Evolutionary conservation across 805 yeast species (phyloP).

Genomic region (Lachancea mirantina): DNA sequence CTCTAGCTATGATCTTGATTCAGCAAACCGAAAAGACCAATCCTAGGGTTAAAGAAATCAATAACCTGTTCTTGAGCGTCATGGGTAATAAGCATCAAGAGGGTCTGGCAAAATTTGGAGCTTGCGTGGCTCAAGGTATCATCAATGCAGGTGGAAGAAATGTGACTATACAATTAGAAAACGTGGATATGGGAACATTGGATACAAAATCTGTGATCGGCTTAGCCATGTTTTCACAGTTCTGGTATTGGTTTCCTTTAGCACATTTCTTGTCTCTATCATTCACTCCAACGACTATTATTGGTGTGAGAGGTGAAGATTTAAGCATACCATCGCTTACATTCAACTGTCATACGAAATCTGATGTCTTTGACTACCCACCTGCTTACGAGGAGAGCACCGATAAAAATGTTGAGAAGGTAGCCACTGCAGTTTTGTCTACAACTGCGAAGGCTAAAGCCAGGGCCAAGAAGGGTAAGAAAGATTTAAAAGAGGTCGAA

Average conservation of each 20-base stretch:
- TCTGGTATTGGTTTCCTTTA: constrained; percentile 98
- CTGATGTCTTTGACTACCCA: constrained; percentile 80
- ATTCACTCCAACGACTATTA: constrained; percentile 84
- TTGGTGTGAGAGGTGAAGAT: constrained; percentile 73
- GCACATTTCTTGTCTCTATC: constrained; percentile 89
- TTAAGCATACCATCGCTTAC: constrained; percentile 80
- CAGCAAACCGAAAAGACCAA: constrained; percentile 77
- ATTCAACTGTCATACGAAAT: constrained; percentile 72
- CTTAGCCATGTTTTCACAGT: constrained; percentile 78
- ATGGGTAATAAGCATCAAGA: constrained; percentile 87
- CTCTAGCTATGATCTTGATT: constrained; percentile 83
- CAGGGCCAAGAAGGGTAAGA: constrained; percentile 65
- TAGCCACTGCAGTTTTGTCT: constrained; percentile 87
- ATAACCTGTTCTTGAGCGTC: constrained; percentile 67
- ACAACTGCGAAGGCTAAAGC: constrained; percentile 93
- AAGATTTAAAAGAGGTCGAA: constrained; percentile 37
- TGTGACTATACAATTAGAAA: constrained; percentile 87
- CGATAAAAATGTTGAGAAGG: constrained; percentile 78
- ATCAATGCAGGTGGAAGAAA: constrained; percentile 98
- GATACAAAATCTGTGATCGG: constrained; percentile 92
- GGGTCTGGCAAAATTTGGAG: constrained; percentile 95
- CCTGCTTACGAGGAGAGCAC: constrained; percentile 75
- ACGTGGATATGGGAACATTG: constrained; percentile 79
- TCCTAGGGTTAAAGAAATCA: constrained; percentile 74
- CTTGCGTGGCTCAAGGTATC: constrained; percentile 93